Evolutionary conservation across 1,284 basidiomycete species (phyloP), one percentile per base, ranked within the genome.

Genomic region (Xerocomus minutiporus): DNA sequence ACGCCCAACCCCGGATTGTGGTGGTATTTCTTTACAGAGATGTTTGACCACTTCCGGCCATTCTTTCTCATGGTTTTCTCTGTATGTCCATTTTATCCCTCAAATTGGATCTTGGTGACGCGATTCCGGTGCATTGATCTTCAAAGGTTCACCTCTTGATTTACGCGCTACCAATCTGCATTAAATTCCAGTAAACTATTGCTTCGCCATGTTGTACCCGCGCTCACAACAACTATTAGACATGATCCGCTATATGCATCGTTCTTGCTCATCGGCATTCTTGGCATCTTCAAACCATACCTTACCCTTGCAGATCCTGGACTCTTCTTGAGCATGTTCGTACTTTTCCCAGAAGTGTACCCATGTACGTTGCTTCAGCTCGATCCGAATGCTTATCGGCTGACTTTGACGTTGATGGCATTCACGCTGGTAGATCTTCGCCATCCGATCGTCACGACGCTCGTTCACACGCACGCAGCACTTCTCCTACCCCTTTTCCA

Each of bases 1-100:
- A 93, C 92, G 5, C 97, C 97, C 0, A 97, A 96, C 63, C 84
- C 92, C 8, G 96, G 96, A 3, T 74, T 98, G 36, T 94, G 92
- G 87, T 99, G 97, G 97, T 99, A 99, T 73, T 98, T 98, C 73
- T 97, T 98, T 73, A 97, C 94, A 12, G 95, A 99, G 69, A 98
- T 98, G 88, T 99, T 99, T 62, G 94, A 97, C 65, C 91, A 99
- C 70, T 99, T 98, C 75, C 79, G 95, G 31, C 81, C 86, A 3
- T 98, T 98, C 73, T 99, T 97, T 77, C 75, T 97, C 17, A 88
- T 95, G 76, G 91, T 91, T n/a, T 98, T 98, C 71, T 93, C 91
- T 40, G 91, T 92, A 62, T 42, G 84, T 70, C 29, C 13, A 12
- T n/a, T 6, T 9, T 5, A 17, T 23, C n/a, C 29, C 11, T 5